These are phyloP conservation scores for Histomonas meleagridis DNA, from an alignment of 208 protist species.

Conservation along the genomic window DNA sequence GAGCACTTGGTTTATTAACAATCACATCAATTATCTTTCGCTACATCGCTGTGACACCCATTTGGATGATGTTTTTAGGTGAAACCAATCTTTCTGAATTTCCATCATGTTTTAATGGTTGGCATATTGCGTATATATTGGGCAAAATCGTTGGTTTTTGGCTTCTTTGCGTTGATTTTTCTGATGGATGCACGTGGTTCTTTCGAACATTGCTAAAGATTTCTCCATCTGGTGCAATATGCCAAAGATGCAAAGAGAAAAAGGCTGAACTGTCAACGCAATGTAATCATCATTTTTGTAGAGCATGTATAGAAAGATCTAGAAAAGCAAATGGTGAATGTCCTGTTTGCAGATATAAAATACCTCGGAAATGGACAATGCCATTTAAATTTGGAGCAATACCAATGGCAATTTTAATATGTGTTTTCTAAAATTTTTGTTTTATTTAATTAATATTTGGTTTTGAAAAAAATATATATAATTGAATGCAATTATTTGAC, in stretches of 20 bases:
- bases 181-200: not conserved
- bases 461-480: too few species aligned
- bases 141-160: not conserved
- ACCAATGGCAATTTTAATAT: too few species aligned
- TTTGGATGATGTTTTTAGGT: not conserved
- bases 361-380: constrained; percentile 19
- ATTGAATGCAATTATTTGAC: too few species aligned
- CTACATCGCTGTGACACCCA: not conserved
- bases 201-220: not conserved
- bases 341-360: not conserved
- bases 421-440: too few species aligned
- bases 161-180: not conserved
- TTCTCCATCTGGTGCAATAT: not conserved
- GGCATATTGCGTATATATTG: not conserved
- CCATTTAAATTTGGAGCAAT: not conserved
- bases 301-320: not conserved
- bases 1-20: not conserved
- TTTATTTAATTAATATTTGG: too few species aligned
- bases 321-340: not conserved
- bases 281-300: not conserved
- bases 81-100: not conserved
- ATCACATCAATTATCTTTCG: not conserved
- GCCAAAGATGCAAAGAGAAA: not conserved
- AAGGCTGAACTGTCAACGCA: not conserved
- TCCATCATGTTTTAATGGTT: not conserved